Base-by-base conservation (phyloP, 2,329 filamentous ascomycete genomes). In the Alternaria metachromatica region DNA sequence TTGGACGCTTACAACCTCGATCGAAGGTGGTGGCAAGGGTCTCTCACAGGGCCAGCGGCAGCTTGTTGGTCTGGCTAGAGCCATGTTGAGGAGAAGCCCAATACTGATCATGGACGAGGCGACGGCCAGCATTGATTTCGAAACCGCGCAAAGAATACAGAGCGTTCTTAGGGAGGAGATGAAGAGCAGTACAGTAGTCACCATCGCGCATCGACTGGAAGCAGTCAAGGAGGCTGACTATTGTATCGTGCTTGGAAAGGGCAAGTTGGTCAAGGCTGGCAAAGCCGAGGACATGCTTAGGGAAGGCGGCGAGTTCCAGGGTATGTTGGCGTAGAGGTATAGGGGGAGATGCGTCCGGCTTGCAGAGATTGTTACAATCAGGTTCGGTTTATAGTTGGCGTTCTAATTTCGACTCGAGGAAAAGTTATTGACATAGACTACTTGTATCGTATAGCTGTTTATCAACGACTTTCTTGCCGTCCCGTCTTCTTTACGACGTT, bases 71-170 rank as follows among this genome's bases (percentile, higher is more conserved):
- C 80, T 91, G 1, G 87, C 88, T 0, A 77, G 89, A n/a, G 88
- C 89, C 0, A 84, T 91, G 57, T 76, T 91, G 50, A 78, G 88
- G 9, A 79, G 86, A n/a, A 88, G 87, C 62, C 80, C 87, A 0
- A 85, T 91, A 65, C 82, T 91, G 10, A 86, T 91, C 55, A 83
- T 91, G 72, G 89, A 91, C 70, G 89, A 91, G 71, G 88, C 88
- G 3, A 90, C 88, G 2, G 88, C 88, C 3, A 88, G 85, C 53
- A 88, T 90, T 65, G 89, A 91, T 74, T 82, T 84, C 56, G 87
- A 89, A 65, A 90, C 88, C 1, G 87, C 88, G 15, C 80, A 81
- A 70, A 76, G 84, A 62, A 87, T 89, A 49, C 85, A 88, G 72
- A 79, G 81, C 56, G 81, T 88, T 18, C 72, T 89, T 72, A 80